Evolutionary conservation across 495 filamentous ascomycete species (phyloP).

Genomic region (Penicillium samsonianum): DNA sequence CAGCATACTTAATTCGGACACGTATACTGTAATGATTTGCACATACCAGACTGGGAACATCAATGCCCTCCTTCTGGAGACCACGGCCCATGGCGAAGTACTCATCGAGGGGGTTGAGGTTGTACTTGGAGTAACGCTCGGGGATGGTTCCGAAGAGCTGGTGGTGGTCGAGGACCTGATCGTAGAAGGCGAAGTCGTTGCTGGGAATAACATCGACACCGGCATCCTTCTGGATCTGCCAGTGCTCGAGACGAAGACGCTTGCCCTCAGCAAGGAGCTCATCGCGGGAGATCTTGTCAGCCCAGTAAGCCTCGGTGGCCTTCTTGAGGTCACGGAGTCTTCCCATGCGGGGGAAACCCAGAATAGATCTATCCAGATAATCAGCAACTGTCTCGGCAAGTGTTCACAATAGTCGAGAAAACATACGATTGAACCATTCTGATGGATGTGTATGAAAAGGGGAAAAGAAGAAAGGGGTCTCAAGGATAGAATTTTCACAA

Average conservation of each 20-base stretch:
- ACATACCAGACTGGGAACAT: constrained; percentile 79
- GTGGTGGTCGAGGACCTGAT: constrained; percentile 98
- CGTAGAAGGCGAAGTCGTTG: constrained; percentile 99
- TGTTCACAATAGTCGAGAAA: constrained; percentile 25
- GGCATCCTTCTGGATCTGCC: constrained; percentile 98
- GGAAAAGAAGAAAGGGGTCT: constrained; percentile 23
- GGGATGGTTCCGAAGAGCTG: constrained; percentile 95
- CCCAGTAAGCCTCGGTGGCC: constrained; percentile 97
- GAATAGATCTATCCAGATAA: constrained; percentile 51
- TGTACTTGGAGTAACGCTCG: constrained; percentile 83
- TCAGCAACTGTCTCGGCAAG: constrained; percentile 26
- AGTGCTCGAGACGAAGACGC: constrained; percentile 92
- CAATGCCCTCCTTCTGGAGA: constrained; percentile 81
- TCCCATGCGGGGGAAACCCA: constrained; percentile 94
- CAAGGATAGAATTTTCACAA: constrained; percentile 23
- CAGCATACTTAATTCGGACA: constrained; percentile 9
- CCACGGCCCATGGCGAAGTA: constrained; percentile 99
- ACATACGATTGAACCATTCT: constrained; percentile 82
- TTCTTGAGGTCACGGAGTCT: constrained; percentile 99
- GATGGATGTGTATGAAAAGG: constrained; percentile 40
- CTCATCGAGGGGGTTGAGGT: constrained; percentile 84
- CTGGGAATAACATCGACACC: constrained; percentile 96
- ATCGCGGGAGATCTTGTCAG: constrained; percentile 83
- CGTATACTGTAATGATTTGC: constrained; percentile 4
- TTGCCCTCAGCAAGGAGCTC: constrained; percentile 92